Evolutionary conservation across 2,329 filamentous ascomycete genomes (phyloP).

Genomic region (Zalaria obscura): DNA sequence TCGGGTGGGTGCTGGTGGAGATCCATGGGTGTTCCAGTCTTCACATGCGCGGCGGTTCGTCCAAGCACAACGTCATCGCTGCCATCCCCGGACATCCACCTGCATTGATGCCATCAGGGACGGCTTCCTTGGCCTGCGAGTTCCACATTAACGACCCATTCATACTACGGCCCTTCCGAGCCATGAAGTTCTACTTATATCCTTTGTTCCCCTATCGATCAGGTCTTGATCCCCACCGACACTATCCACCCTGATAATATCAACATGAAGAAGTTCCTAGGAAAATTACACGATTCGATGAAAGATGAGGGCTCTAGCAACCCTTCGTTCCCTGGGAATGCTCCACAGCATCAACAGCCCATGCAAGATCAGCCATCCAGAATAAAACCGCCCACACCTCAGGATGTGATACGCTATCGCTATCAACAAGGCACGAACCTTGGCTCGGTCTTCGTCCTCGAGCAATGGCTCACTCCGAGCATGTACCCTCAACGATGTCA

Average conservation of each 20-base stretch:
- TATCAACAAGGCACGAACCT: conserved; percentile 47
- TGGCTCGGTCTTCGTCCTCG: conserved; percentile 45
- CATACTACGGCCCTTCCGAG: neutral
- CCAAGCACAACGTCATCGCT: too few relatives aligned
- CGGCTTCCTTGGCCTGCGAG: too few relatives aligned
- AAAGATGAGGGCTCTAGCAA: conserved; percentile 10
- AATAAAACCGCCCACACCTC: conserved; percentile 23
- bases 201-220: neutral
- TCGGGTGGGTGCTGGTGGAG: too few relatives aligned
- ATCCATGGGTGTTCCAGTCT: too few relatives aligned
- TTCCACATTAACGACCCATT: neutral
- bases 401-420: conserved; percentile 38
- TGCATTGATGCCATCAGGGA: too few relatives aligned
- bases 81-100: too few relatives aligned
- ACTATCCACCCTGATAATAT: neutral
- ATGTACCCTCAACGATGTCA: conserved; percentile 33
- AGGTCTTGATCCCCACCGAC: neutral
- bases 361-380: conserved; percentile 11
- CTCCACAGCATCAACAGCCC: conserved; percentile 9
- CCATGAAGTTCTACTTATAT: too few relatives aligned
- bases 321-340: conserved; percentile 3
- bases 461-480: conserved; percentile 40
- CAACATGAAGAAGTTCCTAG: conserved; percentile 23
- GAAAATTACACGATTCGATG: conserved; percentile 20
- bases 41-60: too few relatives aligned